Base-by-base conservation (phyloP, 2,329 filamentous ascomycete genomes). In the Dactylellina parvicollis region DNA sequence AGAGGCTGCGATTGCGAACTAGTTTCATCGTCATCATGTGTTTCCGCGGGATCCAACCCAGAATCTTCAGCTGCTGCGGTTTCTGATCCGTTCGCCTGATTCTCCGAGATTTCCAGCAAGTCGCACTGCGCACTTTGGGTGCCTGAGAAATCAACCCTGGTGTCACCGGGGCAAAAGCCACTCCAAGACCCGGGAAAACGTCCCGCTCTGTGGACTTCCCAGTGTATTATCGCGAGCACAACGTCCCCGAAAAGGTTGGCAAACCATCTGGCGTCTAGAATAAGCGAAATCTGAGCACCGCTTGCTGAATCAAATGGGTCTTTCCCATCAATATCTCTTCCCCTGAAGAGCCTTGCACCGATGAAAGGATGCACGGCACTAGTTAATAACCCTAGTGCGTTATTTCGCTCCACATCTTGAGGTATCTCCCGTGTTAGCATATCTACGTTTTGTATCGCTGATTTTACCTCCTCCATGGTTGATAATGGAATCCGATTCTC, bases 181-280 rank as follows among this genome's bases (percentile, higher is more conserved):
- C n/a, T n/a, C n/a, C n/a, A n/a, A n/a, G n/a, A n/a, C n/a, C n/a
- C n/a, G n/a, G n/a, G n/a, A n/a, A n/a, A n/a, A n/a, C n/a, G n/a
- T n/a, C 26, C 28, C 4, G 7, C 34, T 59, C 55, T 16, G 40
- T 26, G 2, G 28, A 26, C 22, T 47, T 36, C 2, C 34, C 16
- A 24, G 42, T 49, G 56, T 18, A 60, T 12, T 8, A 60, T 36
- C 18, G 46, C 24, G 38, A 60, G 24, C 30, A 60, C 20, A 2
- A 60, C 16, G 28, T 60, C 56, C 5, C 56, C 56, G 26, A 40
- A 60, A 1, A 60, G 12, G 12, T 49, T 22, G 3, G 20, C 28
- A 16, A 49, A 38, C 56, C 56, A 60, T n/a, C n/a, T n/a, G n/a
- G n/a, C n/a, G 4, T 36, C 30, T 2, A 18, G 9, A 60, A 22